Evolutionary conservation across 2,329 filamentous ascomycete genomes (phyloP), one percentile per base, ranked within the genome.

Genomic region (Calonectria hawksworthii): DNA sequence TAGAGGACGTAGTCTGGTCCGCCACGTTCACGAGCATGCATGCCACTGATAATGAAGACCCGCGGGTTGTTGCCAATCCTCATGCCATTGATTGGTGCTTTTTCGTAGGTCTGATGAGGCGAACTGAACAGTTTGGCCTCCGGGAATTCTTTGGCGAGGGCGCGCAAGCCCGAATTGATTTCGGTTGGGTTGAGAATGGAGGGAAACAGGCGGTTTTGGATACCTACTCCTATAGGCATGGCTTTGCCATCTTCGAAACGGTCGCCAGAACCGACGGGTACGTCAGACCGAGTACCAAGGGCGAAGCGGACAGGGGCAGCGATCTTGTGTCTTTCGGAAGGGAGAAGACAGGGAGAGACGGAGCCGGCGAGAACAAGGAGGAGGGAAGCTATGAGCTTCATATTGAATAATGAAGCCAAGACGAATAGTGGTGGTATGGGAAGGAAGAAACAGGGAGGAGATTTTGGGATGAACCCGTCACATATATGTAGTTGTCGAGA

Each of bases 11-110:
- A 86, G 79, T 92, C 91, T 0, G 90, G 86, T 0, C 87, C 89
- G 32, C 90, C 90, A 13, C 91, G 88, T 82, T 92, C 91, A 30
- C 91, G 89, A 11, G 90, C 89, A 77, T 92, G 91, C 61, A 92
- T 87, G 32, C 86, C 89, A 52, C 87, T 87, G 73, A 88, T 88
- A 72, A 92, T 83, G 79, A 89, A 90, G 34, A 90, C 86, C 44
- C 87, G 86, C 77, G 89, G 88, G 14, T 80, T 71, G 23, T 85
- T 85, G 28, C 89, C 89, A 41, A 90, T 84, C 71, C 85, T 85
- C n/a, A 80, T 84, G 9, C 86, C 88, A 28, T 83, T 78, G 23
- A 87, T 82, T 4, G 81, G 82, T 4, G 84, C 84, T 30, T 85
- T 85, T 59, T 89, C 84, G 76, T 87, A 85, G 0, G 88, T 89